These are phyloP conservation scores for Lactifluus echinatus DNA, from an alignment of 768 basidiomycete species.

Conservation along the genomic window DNA sequence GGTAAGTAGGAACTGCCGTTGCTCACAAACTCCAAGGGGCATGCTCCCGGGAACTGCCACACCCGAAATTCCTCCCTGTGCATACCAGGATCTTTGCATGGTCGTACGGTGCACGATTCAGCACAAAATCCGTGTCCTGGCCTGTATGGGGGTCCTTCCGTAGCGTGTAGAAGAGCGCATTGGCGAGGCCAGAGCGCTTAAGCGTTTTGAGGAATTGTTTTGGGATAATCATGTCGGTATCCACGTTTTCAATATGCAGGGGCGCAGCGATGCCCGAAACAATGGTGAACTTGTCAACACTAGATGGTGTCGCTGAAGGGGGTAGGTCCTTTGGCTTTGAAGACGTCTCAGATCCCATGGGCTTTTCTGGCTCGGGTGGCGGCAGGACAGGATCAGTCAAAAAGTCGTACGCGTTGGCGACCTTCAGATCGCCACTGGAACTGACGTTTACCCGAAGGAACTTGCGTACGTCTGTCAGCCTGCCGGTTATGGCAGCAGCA, in stretches of 20 bases:
- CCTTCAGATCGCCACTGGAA: slow-evolving; percentile 50
- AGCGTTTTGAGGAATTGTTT: slow-evolving; percentile 62
- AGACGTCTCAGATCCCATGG: slow-evolving; percentile 21
- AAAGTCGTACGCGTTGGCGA: slow-evolving; percentile 64
- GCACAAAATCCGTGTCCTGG: slow-evolving; percentile 48
- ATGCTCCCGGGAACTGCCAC: slow-evolving; percentile 55
- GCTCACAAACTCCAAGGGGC: slow-evolving; percentile 48
- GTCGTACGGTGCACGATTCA: slow-evolving; percentile 50
- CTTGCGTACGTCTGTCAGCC: slow-evolving; percentile 51
- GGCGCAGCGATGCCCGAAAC: slow-evolving; percentile 48
- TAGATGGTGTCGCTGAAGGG: slow-evolving; percentile 25
- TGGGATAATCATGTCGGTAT: slow-evolving; percentile 62
- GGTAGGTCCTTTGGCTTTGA: slow-evolving; percentile 22
- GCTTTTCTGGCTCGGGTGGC: slow-evolving; percentile 30
- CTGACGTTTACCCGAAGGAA: slow-evolving; percentile 30
- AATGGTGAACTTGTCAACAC: slow-evolving; percentile 37
- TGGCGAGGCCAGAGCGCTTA: slow-evolving; percentile 52
- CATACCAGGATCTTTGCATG: slow-evolving; percentile 47
- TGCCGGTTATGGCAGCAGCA: slow-evolving; percentile 52
- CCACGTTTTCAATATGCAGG: slow-evolving; percentile 46
- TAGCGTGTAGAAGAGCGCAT: slow-evolving; percentile 47
- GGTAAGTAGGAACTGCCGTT: too few relatives aligned
- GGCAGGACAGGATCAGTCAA: slow-evolving; percentile 51
- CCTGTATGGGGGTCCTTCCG: slow-evolving; percentile 44
- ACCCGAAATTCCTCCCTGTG: slow-evolving; percentile 55